A percentile compares a stretch with the other conserved stretches of the same genome.
Evolutionary conservation across 768 basidiomycete species (phyloP).

Genomic region (Leccinum uliginosum): DNA sequence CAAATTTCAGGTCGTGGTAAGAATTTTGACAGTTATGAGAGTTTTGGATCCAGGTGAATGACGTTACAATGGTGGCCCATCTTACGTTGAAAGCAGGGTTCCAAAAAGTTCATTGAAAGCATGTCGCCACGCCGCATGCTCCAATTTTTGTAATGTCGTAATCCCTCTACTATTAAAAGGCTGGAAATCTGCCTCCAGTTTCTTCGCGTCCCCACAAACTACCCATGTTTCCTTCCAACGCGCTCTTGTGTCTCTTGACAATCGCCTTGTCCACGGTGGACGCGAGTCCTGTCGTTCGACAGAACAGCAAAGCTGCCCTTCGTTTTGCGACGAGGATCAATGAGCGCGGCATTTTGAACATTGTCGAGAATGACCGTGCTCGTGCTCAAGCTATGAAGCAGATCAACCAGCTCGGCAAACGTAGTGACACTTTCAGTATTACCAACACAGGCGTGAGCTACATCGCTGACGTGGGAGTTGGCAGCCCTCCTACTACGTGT

Average conservation of each 20-base stretch:
- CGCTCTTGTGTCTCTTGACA: conserved; percentile 9
- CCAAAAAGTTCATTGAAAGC: no score
- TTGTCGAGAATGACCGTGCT: conserved; percentile 19
- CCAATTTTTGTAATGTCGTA: not conserved
- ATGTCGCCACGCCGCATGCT: no score
- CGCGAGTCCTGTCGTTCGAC: conserved; percentile 10
- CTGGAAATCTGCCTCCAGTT: not conserved
- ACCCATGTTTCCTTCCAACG: conserved; percentile 12
- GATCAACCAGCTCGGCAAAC: conserved; percentile 1
- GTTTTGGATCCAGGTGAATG: no score
- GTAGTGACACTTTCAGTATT: conserved; percentile 2
- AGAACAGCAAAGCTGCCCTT: conserved; percentile 8
- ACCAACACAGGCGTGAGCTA: conserved; percentile 25
- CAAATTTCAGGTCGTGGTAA: no score
- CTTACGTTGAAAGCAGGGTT: no score
- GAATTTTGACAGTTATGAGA: no score
- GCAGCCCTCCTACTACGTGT: conserved; percentile 26
- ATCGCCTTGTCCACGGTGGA: conserved; percentile 10
- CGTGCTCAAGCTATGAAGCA: conserved; percentile 14
- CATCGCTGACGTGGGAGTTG: conserved; percentile 26
- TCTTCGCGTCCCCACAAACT: not conserved
- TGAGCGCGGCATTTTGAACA: not conserved
- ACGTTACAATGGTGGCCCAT: no score
- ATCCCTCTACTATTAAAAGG: not conserved
- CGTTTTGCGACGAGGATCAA: conserved; percentile 12